phyloP scores from a whole-genome alignment of 352 stramenopile genomes.

The Globisporangium barbulae region DNA sequence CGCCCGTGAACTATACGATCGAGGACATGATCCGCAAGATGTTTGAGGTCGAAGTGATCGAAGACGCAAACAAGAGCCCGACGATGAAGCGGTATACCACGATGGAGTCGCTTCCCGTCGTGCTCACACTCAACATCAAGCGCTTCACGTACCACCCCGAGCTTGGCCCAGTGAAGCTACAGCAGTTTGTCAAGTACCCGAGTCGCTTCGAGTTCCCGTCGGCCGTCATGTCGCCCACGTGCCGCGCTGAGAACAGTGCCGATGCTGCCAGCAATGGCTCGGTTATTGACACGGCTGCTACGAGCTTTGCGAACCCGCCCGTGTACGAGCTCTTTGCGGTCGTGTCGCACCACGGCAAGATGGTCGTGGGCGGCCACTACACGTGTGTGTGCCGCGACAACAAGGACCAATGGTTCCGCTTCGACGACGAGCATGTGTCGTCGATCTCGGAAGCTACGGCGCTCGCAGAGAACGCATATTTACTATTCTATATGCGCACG shows the following conservation, averaged over 20 bases:
- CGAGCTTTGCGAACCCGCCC: slow-evolving; percentile 36
- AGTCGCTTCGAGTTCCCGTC: slow-evolving; percentile 65
- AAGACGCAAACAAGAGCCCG: slow-evolving; percentile 41
- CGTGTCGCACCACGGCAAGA: slow-evolving; percentile 78
- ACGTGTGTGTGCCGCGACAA: slow-evolving; percentile 83
- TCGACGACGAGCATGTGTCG: slow-evolving; percentile 79
- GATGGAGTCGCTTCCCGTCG: slow-evolving; percentile 71
- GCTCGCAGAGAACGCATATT: slow-evolving; percentile 69
- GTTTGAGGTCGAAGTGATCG: slow-evolving; percentile 74
- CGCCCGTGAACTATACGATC: slow-evolving; percentile 42
- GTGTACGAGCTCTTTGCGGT: slow-evolving; percentile 85
- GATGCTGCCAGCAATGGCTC: slow-evolving; percentile 11
- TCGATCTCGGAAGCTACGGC: slow-evolving; percentile 69
- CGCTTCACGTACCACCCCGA: slow-evolving; percentile 83
- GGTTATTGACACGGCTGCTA: slow-evolving; percentile 5
- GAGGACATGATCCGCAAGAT: slow-evolving; percentile 75
- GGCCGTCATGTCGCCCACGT: slow-evolving; percentile 61
- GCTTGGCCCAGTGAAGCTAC: slow-evolving; percentile 73
- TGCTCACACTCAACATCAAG: slow-evolving; percentile 83
- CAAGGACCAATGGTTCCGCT: slow-evolving; percentile 87
- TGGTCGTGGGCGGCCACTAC: slow-evolving; percentile 80
- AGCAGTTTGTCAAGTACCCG: slow-evolving; percentile 84
- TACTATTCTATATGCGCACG: slow-evolving; percentile 80
- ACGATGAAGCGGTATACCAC: slow-evolving; percentile 73
- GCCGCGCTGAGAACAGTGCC: slow-evolving; percentile 45